Conservation (phyloP, 208 protist genomes). For the Acanthamoeba sp. region DNA sequence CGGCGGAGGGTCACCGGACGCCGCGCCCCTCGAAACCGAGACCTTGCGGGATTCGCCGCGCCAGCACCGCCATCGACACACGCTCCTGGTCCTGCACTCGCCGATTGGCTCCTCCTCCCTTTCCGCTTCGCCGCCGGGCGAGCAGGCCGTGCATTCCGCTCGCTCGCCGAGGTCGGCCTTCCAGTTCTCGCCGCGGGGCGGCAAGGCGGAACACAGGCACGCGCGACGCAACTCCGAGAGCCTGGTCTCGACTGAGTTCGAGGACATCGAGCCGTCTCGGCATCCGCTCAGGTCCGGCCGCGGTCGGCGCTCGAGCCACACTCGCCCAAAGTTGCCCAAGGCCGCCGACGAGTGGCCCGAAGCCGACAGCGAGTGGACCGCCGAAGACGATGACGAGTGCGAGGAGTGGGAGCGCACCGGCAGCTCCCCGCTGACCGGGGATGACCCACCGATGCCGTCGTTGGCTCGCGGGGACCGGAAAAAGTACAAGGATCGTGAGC, state of each 20-base stretch:
- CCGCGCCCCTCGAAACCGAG: no score
- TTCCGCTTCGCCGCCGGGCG: neutral
- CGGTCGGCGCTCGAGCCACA: neutral
- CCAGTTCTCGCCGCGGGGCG: neutral
- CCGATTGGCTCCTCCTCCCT: neutral
- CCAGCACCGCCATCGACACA: neutral
- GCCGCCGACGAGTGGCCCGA: conserved; percentile 39
- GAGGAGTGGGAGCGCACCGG: conserved; percentile 26
- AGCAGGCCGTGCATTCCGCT: neutral
- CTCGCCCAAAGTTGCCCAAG: neutral
- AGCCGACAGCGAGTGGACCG: neutral
- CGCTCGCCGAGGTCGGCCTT: neutral
- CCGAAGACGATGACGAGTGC: neutral
- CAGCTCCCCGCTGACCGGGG: neutral
- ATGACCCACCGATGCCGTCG: neutral
- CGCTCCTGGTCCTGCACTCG: neutral
- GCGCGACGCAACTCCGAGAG: neutral
- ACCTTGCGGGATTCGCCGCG: neutral
- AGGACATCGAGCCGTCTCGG: neutral
- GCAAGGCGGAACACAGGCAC: neutral
- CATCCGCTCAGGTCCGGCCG: neutral
- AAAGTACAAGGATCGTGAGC: neutral
- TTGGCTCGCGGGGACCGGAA: neutral
- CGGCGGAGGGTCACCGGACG: no score
- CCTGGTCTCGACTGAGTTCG: neutral